Evolutionary conservation across 805 yeast genomes (phyloP).

Genomic region (Pichia cephalocereana): DNA sequence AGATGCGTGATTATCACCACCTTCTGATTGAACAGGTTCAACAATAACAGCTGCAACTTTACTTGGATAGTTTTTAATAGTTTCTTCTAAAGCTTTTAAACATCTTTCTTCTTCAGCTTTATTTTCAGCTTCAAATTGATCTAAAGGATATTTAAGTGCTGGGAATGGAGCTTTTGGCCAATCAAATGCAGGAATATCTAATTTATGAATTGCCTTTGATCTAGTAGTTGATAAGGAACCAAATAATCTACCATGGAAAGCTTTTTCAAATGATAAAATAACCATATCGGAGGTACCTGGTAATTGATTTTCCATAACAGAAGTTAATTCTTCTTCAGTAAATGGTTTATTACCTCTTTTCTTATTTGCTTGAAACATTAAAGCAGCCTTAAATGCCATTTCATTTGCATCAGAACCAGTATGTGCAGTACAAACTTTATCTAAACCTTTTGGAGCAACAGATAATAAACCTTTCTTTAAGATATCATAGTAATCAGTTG

Average conservation of each 20-base stretch:
- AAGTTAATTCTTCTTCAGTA: constrained; percentile 34
- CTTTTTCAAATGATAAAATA: constrained; percentile 43
- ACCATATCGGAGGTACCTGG: constrained; percentile 49
- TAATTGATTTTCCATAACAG: constrained; percentile 40
- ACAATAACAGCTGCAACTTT: constrained; percentile 44
- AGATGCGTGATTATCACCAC: constrained; percentile 69
- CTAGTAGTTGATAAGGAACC: constrained; percentile 49
- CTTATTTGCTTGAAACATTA: constrained; percentile 46
- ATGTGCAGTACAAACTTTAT: constrained; percentile 54
- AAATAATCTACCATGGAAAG: constrained; percentile 49
- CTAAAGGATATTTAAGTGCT: constrained; percentile 74
- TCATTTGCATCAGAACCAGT: constrained; percentile 67
- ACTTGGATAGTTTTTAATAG: constrained; percentile 30
- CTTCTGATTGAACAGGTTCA: constrained; percentile 65
- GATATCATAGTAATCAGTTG: constrained; percentile 41
- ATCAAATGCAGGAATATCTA: constrained; percentile 50
- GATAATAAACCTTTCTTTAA: constrained; percentile 41
- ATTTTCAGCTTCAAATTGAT: constrained; percentile 45
- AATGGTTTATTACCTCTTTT: constrained; percentile 40
- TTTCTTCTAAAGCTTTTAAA: constrained; percentile 33
- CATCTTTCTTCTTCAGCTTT: constrained; percentile 39
- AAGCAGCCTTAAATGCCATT: constrained; percentile 63
- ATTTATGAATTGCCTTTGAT: constrained; percentile 48
- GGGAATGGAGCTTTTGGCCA: constrained; percentile 69
- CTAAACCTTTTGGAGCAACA: constrained; percentile 57